Conservation (phyloP, 139 green algal genomes). For the Chlorella sp. region DNA sequence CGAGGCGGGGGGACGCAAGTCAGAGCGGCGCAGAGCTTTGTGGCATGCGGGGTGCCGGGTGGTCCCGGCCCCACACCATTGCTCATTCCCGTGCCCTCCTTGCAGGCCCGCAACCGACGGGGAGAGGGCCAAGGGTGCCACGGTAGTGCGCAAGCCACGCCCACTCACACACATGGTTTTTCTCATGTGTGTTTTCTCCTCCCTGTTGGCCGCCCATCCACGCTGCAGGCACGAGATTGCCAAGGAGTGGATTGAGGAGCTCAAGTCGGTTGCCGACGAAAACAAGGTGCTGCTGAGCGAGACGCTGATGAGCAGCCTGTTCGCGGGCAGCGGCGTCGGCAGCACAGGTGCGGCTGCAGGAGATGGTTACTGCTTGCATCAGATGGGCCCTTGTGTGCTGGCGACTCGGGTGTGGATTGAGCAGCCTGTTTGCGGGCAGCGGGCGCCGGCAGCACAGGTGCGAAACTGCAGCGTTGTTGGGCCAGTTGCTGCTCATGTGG, state of each 20-base stretch:
- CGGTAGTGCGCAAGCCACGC: background rate
- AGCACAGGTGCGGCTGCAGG: background rate
- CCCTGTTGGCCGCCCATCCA: no score
- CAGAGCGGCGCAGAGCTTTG: no score
- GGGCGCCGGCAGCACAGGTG: no score
- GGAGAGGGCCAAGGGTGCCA: background rate
- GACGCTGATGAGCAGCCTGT: slow-evolving; percentile 1
- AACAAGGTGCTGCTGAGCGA: slow-evolving; percentile 17
- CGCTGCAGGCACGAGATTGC: slow-evolving; percentile 20
- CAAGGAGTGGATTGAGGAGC: slow-evolving; percentile 36
- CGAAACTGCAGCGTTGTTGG: no score
- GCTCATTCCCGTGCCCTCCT: background rate
- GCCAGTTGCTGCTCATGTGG: no score
- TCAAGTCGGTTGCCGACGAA: slow-evolving; percentile 6
- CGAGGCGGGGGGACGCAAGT: no score
- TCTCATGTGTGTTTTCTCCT: background rate
- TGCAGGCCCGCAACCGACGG: no score
- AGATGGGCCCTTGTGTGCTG: no score
- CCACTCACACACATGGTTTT: background rate
- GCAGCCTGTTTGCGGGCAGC: no score
- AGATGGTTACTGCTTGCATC: background rate
- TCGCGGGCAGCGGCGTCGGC: background rate
- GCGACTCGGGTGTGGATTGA: no score
- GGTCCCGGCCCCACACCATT: background rate
- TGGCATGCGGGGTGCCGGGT: no score